These are phyloP conservation scores for Aspergillus piperis DNA, from an alignment of 2,329 filamentous ascomycete genomes.

Conservation along the genomic window DNA sequence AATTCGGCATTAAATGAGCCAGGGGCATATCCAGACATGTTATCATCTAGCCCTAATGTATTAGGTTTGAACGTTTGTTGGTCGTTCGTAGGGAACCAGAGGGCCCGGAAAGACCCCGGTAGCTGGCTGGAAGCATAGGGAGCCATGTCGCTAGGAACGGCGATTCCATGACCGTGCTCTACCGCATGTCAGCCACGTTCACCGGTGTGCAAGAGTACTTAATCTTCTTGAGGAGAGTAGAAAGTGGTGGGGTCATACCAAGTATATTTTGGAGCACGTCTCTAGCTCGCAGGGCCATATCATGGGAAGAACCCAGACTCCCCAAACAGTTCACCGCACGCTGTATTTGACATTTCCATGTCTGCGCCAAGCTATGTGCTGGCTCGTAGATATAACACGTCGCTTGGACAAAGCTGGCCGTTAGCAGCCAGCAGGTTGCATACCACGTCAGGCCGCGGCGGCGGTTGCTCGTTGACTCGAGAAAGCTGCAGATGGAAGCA, in stretches of 20 bases:
- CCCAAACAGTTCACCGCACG: constrained; percentile 21
- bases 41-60: constrained; percentile 13
- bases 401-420: constrained; percentile 26
- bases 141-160: background rate
- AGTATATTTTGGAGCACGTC: constrained; percentile 22
- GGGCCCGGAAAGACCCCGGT: constrained; percentile 7
- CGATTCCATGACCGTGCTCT: constrained; percentile 13
- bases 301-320: constrained; percentile 22
- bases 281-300: constrained; percentile 23
- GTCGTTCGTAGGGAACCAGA: constrained; percentile 15
- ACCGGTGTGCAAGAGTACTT: no score
- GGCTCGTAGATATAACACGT: constrained; percentile 26
- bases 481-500: constrained; percentile 23
- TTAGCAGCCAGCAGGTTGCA: constrained; percentile 27
- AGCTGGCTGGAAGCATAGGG: constrained; percentile 12
- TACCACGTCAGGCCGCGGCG: constrained; percentile 25
- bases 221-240: background rate
- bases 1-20: constrained; percentile 23
- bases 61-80: constrained; percentile 15
- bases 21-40: constrained; percentile 17
- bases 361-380: constrained; percentile 14
- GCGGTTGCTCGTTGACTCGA: constrained; percentile 19
- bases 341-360: constrained; percentile 20
- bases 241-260: constrained; percentile 4
- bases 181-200: background rate